Conservation (phyloP, 2,329 filamentous ascomycete species). For the Aureobasidium sp. region DNA sequence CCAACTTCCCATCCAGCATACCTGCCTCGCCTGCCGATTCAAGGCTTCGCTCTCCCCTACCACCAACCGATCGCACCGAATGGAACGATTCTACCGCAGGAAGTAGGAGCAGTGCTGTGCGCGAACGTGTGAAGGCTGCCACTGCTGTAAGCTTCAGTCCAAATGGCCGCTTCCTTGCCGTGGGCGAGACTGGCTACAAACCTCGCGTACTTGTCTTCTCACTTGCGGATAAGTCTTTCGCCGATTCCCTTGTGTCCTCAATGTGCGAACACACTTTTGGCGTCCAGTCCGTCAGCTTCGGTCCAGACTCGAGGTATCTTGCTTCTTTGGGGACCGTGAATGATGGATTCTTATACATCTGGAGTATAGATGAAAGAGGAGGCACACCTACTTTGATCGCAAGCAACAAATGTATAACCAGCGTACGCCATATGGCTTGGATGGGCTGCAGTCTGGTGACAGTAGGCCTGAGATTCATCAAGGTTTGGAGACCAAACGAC, state of each 20-base stretch:
- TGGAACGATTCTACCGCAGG: conserved; percentile 61
- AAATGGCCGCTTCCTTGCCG: conserved; percentile 87
- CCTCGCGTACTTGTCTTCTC: conserved; percentile 93
- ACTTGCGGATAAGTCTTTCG: conserved; percentile 77
- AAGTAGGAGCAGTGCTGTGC: conserved; percentile 84
- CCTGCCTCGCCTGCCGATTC: conserved; percentile 16
- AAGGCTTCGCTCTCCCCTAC: conserved; percentile 4
- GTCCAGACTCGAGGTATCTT: conserved; percentile 84
- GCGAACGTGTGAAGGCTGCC: conserved; percentile 93
- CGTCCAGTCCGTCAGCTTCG: conserved; percentile 90
- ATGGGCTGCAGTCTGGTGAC: conserved; percentile 87
- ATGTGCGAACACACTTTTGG: conserved; percentile 93
- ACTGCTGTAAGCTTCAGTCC: conserved; percentile 91
- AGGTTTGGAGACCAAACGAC: conserved; percentile 88
- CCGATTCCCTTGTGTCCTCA: conserved; percentile 84
- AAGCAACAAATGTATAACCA: conserved; percentile 94
- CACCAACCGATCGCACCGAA: conserved; percentile 36
- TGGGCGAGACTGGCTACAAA: conserved; percentile 95
- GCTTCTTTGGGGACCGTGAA: conserved; percentile 91
- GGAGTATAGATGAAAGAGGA: conserved; percentile 85
- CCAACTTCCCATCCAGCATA: neutral
- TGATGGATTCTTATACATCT: conserved; percentile 94
- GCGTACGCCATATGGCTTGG: conserved; percentile 90
- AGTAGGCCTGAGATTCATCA: conserved; percentile 90
- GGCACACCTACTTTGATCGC: conserved; percentile 82